phyloP scores from a whole-genome alignment of 1,284 basidiomycete genomes.

The Flammula alnicola region DNA sequence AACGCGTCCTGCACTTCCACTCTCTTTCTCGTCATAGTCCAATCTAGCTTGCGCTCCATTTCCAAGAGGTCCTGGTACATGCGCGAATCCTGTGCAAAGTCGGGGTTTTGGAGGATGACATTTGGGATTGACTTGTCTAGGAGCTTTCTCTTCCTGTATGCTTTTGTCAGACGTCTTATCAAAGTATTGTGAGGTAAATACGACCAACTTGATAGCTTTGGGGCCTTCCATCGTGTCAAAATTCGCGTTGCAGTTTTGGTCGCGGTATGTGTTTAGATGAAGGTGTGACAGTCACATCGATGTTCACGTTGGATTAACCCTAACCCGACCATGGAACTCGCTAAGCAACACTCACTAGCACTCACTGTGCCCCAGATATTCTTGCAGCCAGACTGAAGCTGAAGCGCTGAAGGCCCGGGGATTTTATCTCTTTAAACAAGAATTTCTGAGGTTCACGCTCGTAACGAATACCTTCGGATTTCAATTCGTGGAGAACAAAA shows the following conservation, averaged over 20 bases:
- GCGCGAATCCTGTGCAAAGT: conserved; percentile 79
- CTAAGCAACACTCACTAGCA: too few species aligned
- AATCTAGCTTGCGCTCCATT: conserved; percentile 92
- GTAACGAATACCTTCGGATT: too few species aligned
- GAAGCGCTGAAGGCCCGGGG: too few species aligned
- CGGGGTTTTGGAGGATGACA: conserved; percentile 66
- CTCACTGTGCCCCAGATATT: too few species aligned
- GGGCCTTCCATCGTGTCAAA: conserved; percentile 7
- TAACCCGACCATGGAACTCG: neutral
- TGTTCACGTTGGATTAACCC: neutral
- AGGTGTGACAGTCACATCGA: neutral
- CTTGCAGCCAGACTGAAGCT: too few species aligned
- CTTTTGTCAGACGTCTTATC: neutral
- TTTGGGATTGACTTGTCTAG: conserved; percentile 82
- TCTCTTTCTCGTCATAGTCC: conserved; percentile 91
- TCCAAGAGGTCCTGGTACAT: conserved; percentile 89
- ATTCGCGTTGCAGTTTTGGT: neutral
- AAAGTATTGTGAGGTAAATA: neutral
- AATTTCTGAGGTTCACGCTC: too few species aligned
- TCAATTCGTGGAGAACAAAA: too few species aligned
- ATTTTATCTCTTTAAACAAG: too few species aligned
- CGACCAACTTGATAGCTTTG: conserved; percentile 10
- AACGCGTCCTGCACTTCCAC: conserved; percentile 90
- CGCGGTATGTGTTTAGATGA: neutral
- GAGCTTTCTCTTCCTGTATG: conserved; percentile 72